phyloP scores from a whole-genome alignment of 148 eudicot genomes.

The Chenopodium suecicum region DNA sequence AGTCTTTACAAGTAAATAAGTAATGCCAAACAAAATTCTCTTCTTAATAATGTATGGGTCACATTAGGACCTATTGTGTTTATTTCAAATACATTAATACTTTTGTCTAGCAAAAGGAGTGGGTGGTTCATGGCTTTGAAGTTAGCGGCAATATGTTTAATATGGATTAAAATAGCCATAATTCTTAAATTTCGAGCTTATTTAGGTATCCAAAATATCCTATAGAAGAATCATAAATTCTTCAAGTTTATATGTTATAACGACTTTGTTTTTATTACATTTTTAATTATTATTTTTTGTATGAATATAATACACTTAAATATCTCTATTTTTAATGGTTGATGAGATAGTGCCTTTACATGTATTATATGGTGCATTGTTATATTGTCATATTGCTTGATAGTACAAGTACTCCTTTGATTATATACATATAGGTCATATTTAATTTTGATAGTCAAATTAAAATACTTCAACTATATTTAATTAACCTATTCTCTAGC shows the following conservation, averaged over 20 bases:
- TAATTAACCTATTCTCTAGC: no score
- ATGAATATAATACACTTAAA: no score
- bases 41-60: neutral
- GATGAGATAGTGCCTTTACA: no score
- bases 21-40: neutral
- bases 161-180: neutral
- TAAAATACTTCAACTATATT: no score
- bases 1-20: neutral
- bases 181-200: neutral
- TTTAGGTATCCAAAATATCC: conserved; percentile 1
- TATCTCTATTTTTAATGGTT: no score
- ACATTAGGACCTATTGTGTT: neutral
- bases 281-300: no score
- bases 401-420: no score
- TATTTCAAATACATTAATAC: neutral
- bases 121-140: conserved; percentile 4
- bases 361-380: no score
- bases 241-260: neutral
- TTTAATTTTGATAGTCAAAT: no score
- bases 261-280: neutral
- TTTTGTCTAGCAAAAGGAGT: conserved; percentile 4
- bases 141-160: neutral
- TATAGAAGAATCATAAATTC: neutral
- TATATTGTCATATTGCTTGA: no score
- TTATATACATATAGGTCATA: no score